Evolutionary conservation across 805 yeast genomes (phyloP).

Genomic region (Cyberlindnera meyerae): DNA sequence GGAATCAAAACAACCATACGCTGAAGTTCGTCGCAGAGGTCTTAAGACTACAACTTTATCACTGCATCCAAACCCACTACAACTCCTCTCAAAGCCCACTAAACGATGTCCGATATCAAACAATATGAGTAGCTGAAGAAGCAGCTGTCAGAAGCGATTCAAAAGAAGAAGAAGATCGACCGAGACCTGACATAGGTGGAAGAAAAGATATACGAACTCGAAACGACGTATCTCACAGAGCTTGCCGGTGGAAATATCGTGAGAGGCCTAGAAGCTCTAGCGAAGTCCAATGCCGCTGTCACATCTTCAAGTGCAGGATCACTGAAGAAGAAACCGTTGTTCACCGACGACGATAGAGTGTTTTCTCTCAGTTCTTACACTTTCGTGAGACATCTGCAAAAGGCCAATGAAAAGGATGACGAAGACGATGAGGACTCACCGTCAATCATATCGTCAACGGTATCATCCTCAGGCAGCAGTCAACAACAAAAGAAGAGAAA

Average conservation of each 20-base stretch:
- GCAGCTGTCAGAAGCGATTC: slow-evolving; percentile 58
- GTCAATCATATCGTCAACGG: too few species aligned
- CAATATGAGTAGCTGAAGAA: slow-evolving; percentile 66
- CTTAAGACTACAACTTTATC: too few species aligned
- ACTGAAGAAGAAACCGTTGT: slow-evolving; percentile 38
- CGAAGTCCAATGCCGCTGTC: slow-evolving; percentile 38
- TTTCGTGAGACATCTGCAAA: slow-evolving; percentile 58
- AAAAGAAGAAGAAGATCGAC: slow-evolving; percentile 61
- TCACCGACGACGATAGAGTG: slow-evolving; percentile 73
- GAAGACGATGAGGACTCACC: slow-evolving; percentile 25
- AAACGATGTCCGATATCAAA: slow-evolving; percentile 19
- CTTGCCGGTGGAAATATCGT: slow-evolving; percentile 72
- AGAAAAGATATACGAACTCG: slow-evolving; percentile 74
- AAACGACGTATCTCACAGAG: slow-evolving; percentile 71
- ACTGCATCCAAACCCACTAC: too few species aligned
- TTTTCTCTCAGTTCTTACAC: slow-evolving; percentile 73
- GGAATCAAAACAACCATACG: too few species aligned
- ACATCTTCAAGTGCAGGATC: slow-evolving; percentile 3
- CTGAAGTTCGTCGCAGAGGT: too few species aligned
- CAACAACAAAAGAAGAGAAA: slow-evolving; percentile 10
- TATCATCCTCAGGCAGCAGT: neutral
- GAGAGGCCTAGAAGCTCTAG: slow-evolving; percentile 82
- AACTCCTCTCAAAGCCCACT: too few species aligned
- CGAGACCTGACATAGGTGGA: slow-evolving; percentile 58
- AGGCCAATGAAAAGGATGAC: slow-evolving; percentile 34